Percentiles rank a stretch among this genome's conserved stretches.
Evolutionary conservation across 495 filamentous ascomycete species (phyloP).

Genomic region (Podospora pseudoanserina): DNA sequence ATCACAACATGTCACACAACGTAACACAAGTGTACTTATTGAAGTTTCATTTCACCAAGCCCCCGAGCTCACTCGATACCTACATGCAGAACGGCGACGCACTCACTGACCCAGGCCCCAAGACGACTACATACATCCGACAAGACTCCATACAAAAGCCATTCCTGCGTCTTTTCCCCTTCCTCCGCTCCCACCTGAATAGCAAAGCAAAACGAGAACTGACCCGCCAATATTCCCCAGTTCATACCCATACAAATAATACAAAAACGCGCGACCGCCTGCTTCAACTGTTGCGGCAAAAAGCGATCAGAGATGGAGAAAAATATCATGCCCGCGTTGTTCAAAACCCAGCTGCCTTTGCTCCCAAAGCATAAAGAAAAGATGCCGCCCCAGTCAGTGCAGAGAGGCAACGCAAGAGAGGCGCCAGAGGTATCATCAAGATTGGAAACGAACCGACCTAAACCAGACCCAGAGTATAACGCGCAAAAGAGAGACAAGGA

Average conservation of each 20-base stretch:
- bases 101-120: no score
- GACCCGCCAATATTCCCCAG: not conserved
- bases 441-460: conserved; percentile 13
- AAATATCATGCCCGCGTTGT: not conserved
- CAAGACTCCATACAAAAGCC: not conserved
- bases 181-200: not conserved
- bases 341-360: not conserved
- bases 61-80: not conserved
- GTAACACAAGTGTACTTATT: not conserved
- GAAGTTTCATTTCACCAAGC: not conserved
- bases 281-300: conserved; percentile 5
- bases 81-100: not conserved
- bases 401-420: conserved; percentile 14
- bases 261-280: conserved; percentile 1
- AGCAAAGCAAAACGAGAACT: not conserved
- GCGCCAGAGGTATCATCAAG: conserved; percentile 34
- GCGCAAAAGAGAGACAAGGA: conserved; percentile 7
- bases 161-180: not conserved
- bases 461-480: conserved; percentile 15
- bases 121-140: not conserved
- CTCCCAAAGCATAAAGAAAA: conserved; percentile 1
- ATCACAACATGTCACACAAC: not conserved
- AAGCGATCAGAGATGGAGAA: conserved; percentile 5
- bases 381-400: not conserved
- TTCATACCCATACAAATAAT: conserved; percentile 1